These are phyloP conservation scores for Dryas alaskensis DNA, from an alignment of 306 rosid genomes.

Conservation along the genomic window DNA sequence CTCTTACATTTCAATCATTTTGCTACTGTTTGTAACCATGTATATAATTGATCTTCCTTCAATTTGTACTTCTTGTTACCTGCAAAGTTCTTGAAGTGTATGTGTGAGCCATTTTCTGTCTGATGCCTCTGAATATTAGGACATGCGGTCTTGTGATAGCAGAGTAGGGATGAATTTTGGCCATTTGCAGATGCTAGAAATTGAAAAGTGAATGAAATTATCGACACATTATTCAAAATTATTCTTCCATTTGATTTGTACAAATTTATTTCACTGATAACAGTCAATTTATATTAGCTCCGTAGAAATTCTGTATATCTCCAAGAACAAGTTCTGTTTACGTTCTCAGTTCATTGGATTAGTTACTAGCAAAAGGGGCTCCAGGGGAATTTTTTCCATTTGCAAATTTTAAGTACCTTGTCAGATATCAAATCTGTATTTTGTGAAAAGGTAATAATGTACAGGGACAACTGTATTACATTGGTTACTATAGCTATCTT, in stretches of 20 bases:
- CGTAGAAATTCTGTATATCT: neutral
- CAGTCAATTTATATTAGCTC: neutral
- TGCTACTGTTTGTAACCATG: conserved; percentile 12
- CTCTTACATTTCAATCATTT: neutral
- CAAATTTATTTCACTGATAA: neutral
- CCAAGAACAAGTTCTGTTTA: neutral
- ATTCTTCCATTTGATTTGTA: neutral
- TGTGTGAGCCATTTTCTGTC: neutral
- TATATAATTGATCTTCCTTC: neutral
- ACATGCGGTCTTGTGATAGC: neutral
- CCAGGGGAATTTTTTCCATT: neutral
- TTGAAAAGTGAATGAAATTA: neutral
- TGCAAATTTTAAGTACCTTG: neutral
- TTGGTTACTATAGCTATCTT: neutral
- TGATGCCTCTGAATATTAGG: neutral
- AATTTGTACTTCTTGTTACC: neutral
- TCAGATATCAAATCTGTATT: neutral
- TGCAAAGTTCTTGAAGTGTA: neutral
- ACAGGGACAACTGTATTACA: neutral
- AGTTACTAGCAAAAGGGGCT: neutral
- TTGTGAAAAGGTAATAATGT: neutral
- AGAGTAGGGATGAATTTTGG: neutral
- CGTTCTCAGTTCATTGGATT: neutral
- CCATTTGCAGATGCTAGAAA: neutral
- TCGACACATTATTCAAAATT: no score